Base-by-base conservation (phyloP, 2,329 filamentous ascomycete genomes). In the Cordyceps cateniannulata region DNA sequence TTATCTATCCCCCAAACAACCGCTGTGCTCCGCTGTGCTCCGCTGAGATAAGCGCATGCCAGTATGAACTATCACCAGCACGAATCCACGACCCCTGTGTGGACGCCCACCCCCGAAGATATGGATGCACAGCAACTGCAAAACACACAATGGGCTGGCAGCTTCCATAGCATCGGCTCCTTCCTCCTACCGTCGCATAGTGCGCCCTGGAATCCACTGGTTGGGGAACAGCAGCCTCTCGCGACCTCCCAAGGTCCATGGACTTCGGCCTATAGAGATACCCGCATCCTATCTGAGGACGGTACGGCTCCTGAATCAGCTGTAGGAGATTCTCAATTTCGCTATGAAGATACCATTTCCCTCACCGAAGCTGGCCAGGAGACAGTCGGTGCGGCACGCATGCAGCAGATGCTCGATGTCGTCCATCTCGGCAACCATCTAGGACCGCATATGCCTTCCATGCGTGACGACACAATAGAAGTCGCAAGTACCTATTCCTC, bases 391-490 rank as follows among this genome's bases (percentile, higher is more conserved):
- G 18, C 58, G 5, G 29, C 58, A 9, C 40, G 49, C 6, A 22
- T 60, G 49, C 49, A 53, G n/a, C 38, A 60, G 9, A 38, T 60
- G 58, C 27, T 60, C 12, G 24, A 16, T n/a, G 42, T 42, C 27
- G 27, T 54, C 18, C 50, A 54, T 3, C 24, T 60, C 16, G 42
- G 29, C 40, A 47, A 48, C 29, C n/a, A n/a, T n/a, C 40, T 14
- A 10, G 50, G 50, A 1, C 50, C 58, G 4, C 49, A 29, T 18
- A 54, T 60, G 58, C 58, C 58, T 3, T 60, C 50, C n/a, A 60
- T 60, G 58, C 32, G 5, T 5, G 29, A 51, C 16, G 24, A 24
- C 27, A 16, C 32, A 25, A 24, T 20, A 4, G 42, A 54, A 29
- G 42, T 16, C 10, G 29, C 49, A 5, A 60, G 58, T 18, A 50